Evolutionary conservation across 1,284 basidiomycete genomes (phyloP).

Genomic region (Ceratobasidium sp.): DNA sequence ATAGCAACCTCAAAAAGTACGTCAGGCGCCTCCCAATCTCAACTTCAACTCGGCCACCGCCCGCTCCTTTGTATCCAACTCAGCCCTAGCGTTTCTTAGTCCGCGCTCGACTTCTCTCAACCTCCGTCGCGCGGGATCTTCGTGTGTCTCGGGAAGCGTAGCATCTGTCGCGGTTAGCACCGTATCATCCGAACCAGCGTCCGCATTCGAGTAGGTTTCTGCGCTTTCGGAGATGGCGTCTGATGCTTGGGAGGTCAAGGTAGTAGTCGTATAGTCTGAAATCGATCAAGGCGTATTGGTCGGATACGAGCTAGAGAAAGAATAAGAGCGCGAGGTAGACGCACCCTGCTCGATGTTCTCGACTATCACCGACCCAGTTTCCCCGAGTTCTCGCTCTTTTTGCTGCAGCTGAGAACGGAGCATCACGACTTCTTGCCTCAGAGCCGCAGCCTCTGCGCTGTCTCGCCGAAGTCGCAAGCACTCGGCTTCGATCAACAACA

Average conservation of each 20-base stretch:
- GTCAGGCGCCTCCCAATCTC: conserved; percentile 5
- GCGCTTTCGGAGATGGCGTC: conserved; percentile 10
- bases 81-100: not conserved
- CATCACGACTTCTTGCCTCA: conserved; percentile 23
- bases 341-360: conserved; percentile 41
- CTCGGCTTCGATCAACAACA: conserved; percentile 33
- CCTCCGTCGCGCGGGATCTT: conserved; percentile 5
- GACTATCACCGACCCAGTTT: not conserved
- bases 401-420: conserved; percentile 21
- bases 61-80: conserved; percentile 14
- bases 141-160: conserved; percentile 22
- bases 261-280: conserved; percentile 36
- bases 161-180: conserved; percentile 19
- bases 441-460: conserved; percentile 18
- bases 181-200: conserved; percentile 18
- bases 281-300: conserved; percentile 20
- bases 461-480: conserved; percentile 30
- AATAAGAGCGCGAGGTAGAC: conserved; percentile 26
- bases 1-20: not conserved
- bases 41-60: conserved; percentile 7
- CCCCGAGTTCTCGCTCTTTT: conserved; percentile 2
- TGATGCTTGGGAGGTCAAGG: conserved; percentile 2
- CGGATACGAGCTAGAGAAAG: conserved; percentile 18
- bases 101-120: not conserved
- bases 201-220: conserved; percentile 16